Evolutionary conservation across 1,284 basidiomycete species (phyloP).

Genomic region (Sanghuangporus sanghuang): DNA sequence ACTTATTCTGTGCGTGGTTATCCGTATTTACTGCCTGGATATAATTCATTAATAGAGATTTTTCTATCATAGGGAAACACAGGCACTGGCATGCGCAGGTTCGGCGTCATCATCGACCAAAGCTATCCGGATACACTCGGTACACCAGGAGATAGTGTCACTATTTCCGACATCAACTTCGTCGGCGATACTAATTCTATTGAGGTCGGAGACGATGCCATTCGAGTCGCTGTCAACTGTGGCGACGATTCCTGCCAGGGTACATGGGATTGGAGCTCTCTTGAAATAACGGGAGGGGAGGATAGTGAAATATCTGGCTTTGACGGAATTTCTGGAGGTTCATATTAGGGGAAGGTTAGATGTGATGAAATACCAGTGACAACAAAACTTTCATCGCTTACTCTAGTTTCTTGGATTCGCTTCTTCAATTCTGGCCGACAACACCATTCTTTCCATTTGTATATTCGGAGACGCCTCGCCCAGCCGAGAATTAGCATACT

Average conservation of each 20-base stretch:
- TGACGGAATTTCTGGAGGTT: constrained; percentile 12
- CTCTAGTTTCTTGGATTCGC: too few species aligned
- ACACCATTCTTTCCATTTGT: too few species aligned
- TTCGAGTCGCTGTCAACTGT: constrained; percentile 40
- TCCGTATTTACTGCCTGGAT: background rate
- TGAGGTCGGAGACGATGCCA: constrained; percentile 30
- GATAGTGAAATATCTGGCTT: constrained; percentile 34
- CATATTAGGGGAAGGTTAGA: background rate
- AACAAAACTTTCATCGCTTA: background rate
- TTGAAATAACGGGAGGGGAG: constrained; percentile 41
- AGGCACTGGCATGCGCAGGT: constrained; percentile 34
- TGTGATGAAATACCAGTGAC: background rate
- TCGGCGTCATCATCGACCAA: constrained; percentile 42
- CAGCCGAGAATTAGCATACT: too few species aligned
- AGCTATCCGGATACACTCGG: constrained; percentile 42
- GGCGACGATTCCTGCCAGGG: constrained; percentile 39
- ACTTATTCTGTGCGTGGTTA: constrained; percentile 31
- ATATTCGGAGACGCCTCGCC: too few species aligned
- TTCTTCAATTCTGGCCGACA: too few species aligned
- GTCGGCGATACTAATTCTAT: constrained; percentile 32
- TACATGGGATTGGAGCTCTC: constrained; percentile 46
- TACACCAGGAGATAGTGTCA: constrained; percentile 43
- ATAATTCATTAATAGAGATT: background rate
- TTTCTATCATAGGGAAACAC: constrained; percentile 34
- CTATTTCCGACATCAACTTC: constrained; percentile 10